A percentile compares a stretch with the other conserved stretches of the same genome.
These are phyloP conservation scores for Blumeria graminis DNA, from an alignment of 2,329 filamentous ascomycete species.

Conservation along the genomic window DNA sequence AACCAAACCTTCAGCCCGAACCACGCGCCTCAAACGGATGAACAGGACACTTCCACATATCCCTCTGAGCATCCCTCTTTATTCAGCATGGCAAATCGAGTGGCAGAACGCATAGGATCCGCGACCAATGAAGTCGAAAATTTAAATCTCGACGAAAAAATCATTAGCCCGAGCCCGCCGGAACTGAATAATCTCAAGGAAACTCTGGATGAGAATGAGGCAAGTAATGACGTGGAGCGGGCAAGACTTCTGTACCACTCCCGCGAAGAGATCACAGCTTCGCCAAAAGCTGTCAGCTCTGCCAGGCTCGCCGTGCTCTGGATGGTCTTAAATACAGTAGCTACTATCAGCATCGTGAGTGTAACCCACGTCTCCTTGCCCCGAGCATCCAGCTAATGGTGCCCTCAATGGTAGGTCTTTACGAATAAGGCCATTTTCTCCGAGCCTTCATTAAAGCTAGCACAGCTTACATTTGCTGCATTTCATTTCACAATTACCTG, in stretches of 20 bases:
- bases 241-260: constrained; percentile 18
- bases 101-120: no score
- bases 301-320: constrained; percentile 23
- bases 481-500: constrained; percentile 47
- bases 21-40: no score
- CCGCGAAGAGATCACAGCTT: constrained; percentile 14
- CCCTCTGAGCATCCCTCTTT: no score
- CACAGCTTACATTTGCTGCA: constrained; percentile 39
- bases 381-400: no score
- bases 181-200: no score
- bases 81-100: no score
- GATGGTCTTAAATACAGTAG: constrained; percentile 36
- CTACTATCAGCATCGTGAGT: constrained; percentile 37
- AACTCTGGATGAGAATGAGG: constrained; percentile 17
- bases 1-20: no score
- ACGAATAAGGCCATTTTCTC: constrained; percentile 48
- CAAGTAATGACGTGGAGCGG: constrained; percentile 18
- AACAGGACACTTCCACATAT: no score
- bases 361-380: neutral
- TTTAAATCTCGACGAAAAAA: no score
- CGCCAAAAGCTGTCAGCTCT: constrained; percentile 12
- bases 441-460: constrained; percentile 32
- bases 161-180: no score
- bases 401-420: constrained; percentile 21
- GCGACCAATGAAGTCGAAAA: no score